These are phyloP conservation scores for Venturia oleaginea DNA, from an alignment of 2,329 filamentous ascomycete species.

Conservation along the genomic window DNA sequence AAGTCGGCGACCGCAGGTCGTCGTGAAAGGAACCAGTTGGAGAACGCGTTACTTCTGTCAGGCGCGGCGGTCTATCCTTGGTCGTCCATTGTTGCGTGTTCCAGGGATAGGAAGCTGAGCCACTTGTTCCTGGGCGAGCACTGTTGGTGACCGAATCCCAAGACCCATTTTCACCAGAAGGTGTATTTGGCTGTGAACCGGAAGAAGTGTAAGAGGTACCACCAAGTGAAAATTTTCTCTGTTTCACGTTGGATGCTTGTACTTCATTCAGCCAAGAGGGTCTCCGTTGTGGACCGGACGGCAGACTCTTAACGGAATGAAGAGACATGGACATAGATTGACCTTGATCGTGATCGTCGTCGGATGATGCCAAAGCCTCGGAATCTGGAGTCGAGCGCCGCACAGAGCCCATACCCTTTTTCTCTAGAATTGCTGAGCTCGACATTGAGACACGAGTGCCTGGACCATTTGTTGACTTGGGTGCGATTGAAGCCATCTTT, in stretches of 20 bases:
- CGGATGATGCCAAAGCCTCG: constrained; percentile 15
- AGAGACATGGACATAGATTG: constrained; percentile 13
- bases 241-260: constrained; percentile 43
- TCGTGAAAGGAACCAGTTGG: constrained; percentile 9
- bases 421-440: constrained; percentile 12
- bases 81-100: constrained; percentile 26
- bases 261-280: constrained; percentile 83
- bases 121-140: constrained; percentile 28
- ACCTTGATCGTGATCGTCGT: constrained; percentile 15
- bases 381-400: constrained; percentile 15
- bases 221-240: constrained; percentile 67
- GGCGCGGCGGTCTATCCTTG: constrained; percentile 17
- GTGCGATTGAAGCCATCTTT: background rate
- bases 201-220: constrained; percentile 57
- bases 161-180: constrained; percentile 53
- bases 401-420: constrained; percentile 12
- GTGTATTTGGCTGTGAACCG: constrained; percentile 71
- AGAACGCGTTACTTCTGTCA: constrained; percentile 12
- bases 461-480: constrained; percentile 1
- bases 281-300: constrained; percentile 9
- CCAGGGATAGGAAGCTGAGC: constrained; percentile 34
- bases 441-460: background rate
- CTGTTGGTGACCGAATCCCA: constrained; percentile 33
- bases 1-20: constrained; percentile 26
- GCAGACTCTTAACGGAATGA: constrained; percentile 14